These are phyloP conservation scores for Yamadazyma dushanensis DNA, from an alignment of 1,139 yeast genomes.

Conservation along the genomic window DNA sequence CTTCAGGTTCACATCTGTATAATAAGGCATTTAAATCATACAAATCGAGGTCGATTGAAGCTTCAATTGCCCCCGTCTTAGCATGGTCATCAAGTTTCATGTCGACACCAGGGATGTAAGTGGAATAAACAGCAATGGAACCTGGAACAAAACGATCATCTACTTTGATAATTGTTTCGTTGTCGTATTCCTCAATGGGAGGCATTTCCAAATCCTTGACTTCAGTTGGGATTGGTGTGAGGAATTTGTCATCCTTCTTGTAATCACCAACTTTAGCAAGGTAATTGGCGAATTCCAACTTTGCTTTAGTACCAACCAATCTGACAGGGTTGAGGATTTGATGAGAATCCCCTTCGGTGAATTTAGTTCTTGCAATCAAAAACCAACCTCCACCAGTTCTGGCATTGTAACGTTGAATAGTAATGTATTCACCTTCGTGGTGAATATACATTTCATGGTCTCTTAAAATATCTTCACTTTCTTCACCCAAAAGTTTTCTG, in stretches of 20 bases:
- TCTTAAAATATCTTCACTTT: slow-evolving; percentile 60
- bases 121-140: slow-evolving; percentile 79
- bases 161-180: slow-evolving; percentile 53
- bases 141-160: slow-evolving; percentile 74
- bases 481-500: slow-evolving; percentile 60
- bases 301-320: slow-evolving; percentile 66
- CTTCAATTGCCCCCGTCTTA: slow-evolving; percentile 72
- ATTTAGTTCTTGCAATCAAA: slow-evolving; percentile 83
- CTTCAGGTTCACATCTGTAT: slow-evolving; percentile 84
- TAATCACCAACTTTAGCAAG: slow-evolving; percentile 56
- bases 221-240: slow-evolving; percentile 65
- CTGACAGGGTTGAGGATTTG: slow-evolving; percentile 61
- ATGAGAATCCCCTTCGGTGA: slow-evolving; percentile 41
- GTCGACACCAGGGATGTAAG: slow-evolving; percentile 62
- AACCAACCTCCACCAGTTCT: slow-evolving; percentile 88
- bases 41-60: slow-evolving; percentile 59
- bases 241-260: slow-evolving; percentile 37
- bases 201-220: slow-evolving; percentile 57
- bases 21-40: slow-evolving; percentile 74
- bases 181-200: slow-evolving; percentile 29
- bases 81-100: slow-evolving; percentile 59
- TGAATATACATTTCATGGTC: slow-evolving; percentile 94
- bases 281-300: slow-evolving; percentile 58
- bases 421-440: slow-evolving; percentile 89
- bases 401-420: slow-evolving; percentile 84